phyloP scores from a whole-genome alignment of 805 yeast genomes.

The Teunomyces barrocoloradensis region DNA sequence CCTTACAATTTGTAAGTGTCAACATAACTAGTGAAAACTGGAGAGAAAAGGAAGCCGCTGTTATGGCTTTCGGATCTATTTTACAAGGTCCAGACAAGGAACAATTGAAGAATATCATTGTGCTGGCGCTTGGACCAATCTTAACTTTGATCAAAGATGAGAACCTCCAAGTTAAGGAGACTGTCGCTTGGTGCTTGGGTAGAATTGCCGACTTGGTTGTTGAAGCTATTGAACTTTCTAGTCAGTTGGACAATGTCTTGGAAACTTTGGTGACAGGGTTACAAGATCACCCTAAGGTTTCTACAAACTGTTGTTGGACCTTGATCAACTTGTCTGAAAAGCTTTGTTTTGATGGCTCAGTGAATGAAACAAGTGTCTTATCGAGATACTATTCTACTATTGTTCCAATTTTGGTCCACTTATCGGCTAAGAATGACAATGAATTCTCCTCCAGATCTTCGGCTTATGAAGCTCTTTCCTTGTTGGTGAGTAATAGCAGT shows the following conservation, averaged over 20 bases:
- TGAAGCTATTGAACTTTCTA: constrained; percentile 65
- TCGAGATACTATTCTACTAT: constrained; percentile 70
- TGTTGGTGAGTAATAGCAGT: constrained; percentile 75
- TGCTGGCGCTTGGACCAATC: constrained; percentile 82
- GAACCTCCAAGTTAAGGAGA: constrained; percentile 84
- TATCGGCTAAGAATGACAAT: constrained; percentile 73
- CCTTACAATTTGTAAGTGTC: constrained; percentile 76
- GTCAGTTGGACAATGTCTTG: constrained; percentile 68
- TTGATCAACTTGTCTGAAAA: constrained; percentile 89
- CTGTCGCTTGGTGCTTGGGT: constrained; percentile 98
- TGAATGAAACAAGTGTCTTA: constrained; percentile 55
- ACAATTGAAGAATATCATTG: constrained; percentile 63
- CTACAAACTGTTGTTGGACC: constrained; percentile 98
- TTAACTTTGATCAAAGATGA: constrained; percentile 71
- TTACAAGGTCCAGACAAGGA: constrained; percentile 88
- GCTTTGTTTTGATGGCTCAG: constrained; percentile 53
- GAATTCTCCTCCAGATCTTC: constrained; percentile 89
- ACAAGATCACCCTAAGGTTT: constrained; percentile 86
- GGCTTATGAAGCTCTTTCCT: constrained; percentile 91
- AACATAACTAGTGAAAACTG: constrained; percentile 59
- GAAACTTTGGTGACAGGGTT: constrained; percentile 77
- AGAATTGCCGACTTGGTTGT: constrained; percentile 87
- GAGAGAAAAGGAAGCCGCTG: constrained; percentile 95
- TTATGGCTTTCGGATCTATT: constrained; percentile 98
- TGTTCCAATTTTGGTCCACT: constrained; percentile 65